phyloP scores from a whole-genome alignment of 2,329 filamentous ascomycete genomes.

The Arthrobotrys iridis region DNA sequence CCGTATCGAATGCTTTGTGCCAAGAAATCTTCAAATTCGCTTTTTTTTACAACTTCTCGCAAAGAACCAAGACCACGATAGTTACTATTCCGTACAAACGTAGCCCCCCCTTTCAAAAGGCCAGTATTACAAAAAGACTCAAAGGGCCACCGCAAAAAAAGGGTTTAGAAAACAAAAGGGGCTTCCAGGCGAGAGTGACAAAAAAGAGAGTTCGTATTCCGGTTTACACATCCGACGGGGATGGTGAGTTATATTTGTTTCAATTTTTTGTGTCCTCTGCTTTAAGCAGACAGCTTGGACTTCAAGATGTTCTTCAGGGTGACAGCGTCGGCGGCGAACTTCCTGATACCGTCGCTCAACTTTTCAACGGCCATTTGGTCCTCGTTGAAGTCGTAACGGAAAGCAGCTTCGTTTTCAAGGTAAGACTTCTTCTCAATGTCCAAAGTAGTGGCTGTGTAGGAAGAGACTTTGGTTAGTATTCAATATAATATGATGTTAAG shows the following conservation, averaged over 20 bases:
- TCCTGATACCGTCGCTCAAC: conserved; percentile 98
- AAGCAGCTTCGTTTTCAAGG: conserved; percentile 85
- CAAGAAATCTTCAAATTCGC: not conserved
- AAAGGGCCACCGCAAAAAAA: not conserved
- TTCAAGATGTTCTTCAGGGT: conserved; percentile 92
- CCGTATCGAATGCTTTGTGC: not conserved
- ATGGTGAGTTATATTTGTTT: not conserved
- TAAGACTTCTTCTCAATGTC: conserved; percentile 89
- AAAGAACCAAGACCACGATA: not conserved
- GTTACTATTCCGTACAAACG: not conserved
- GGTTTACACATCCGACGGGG: not conserved
- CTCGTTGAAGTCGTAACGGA: conserved; percentile 99
- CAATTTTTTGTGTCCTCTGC: not conserved
- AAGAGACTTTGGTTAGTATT: conserved; percentile 1
- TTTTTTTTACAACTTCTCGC: conserved; percentile 4
- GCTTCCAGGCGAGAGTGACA: too few species aligned
- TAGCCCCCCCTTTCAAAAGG: not conserved
- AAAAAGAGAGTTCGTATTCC: not conserved
- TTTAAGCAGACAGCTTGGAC: conserved; percentile 74
- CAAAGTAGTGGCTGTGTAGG: conserved; percentile 66
- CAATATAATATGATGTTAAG: not conserved
- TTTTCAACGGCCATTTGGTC: conserved; percentile 99
- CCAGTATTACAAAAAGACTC: not conserved
- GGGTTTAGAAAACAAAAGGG: too few species aligned
- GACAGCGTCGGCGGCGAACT: conserved; percentile 94